A percentile compares a stretch with the other conserved stretches of the same genome.
phyloP scores from a whole-genome alignment of 2,329 filamentous ascomycete species.

The Fusarium sp. region DNA sequence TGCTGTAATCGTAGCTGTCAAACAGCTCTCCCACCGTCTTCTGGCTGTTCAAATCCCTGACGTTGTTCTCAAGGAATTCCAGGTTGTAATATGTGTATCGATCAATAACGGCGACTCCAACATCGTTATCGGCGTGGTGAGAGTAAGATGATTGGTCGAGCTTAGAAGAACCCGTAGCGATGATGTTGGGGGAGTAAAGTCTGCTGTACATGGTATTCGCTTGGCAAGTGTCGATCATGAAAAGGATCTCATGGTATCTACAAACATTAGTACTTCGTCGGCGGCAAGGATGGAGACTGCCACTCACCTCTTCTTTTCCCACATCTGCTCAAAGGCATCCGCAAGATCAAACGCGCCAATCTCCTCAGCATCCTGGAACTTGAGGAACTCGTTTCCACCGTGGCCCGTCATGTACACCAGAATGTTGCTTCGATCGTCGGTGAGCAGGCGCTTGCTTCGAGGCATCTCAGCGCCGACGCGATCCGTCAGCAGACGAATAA shows the following conservation, averaged over 20 bases:
- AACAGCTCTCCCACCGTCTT: conserved; percentile 94
- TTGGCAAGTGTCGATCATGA: conserved; percentile 99
- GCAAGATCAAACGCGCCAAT: conserved; percentile 97
- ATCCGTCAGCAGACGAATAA: conserved; percentile 95
- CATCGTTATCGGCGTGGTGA: conserved; percentile 97
- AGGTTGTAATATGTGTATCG: conserved; percentile 99
- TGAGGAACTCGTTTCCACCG: conserved; percentile 96
- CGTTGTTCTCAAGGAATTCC: conserved; percentile 93
- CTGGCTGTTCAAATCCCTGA: conserved; percentile 87
- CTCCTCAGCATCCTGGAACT: conserved; percentile 98
- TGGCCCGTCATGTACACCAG: conserved; percentile 99
- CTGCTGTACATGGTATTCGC: conserved; percentile 99
- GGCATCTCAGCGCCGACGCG: conserved; percentile 95
- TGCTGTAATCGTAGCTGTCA: conserved; percentile 93
- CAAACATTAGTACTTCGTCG: conserved; percentile 13
- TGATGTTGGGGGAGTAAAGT: conserved; percentile 97
- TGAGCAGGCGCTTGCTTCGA: conserved; percentile 91
- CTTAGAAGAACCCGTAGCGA: conserved; percentile 96
- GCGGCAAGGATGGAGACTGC: conserved; percentile 35
- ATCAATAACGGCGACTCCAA: conserved; percentile 98
- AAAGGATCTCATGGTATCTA: conserved; percentile 95
- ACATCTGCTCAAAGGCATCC: conserved; percentile 99
- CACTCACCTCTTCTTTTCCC: conserved; percentile 93
- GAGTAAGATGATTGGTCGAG: conserved; percentile 97
- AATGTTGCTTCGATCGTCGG: conserved; percentile 96